A percentile compares a stretch with the other conserved stretches of the same genome.
Evolutionary conservation across 108 stramenopile species (phyloP).

Genomic region (Cyclotella sp.): DNA sequence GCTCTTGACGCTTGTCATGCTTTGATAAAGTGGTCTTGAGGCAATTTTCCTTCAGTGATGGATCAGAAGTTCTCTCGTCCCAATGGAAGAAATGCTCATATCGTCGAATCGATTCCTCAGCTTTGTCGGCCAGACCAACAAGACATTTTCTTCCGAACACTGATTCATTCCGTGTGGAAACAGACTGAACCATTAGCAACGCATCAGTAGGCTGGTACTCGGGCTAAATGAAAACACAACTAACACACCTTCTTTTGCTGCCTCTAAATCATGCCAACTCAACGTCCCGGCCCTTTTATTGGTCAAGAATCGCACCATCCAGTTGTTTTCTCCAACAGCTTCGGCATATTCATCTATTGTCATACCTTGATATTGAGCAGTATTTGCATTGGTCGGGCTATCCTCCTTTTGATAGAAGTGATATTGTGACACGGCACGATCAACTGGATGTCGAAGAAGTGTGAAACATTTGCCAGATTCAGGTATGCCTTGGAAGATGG

Average conservation of each 20-base stretch:
- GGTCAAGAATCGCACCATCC: conserved; percentile 61
- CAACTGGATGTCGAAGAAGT: conserved; percentile 50
- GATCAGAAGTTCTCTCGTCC: conserved; percentile 28
- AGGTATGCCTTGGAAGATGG: conserved; percentile 25
- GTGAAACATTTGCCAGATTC: conserved; percentile 48
- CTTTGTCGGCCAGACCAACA: conserved; percentile 55
- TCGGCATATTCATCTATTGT: conserved; percentile 53
- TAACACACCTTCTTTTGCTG: conserved; percentile 51
- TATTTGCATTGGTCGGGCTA: conserved; percentile 13
- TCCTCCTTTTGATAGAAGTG: conserved; percentile 37
- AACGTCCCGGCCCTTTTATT: conserved; percentile 47
- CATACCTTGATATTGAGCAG: conserved; percentile 33
- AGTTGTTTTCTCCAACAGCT: conserved; percentile 51
- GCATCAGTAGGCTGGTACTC: neutral
- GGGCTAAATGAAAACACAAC: neutral
- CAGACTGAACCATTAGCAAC: no score
- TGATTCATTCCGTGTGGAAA: neutral
- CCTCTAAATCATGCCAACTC: conserved; percentile 53
- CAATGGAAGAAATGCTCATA: conserved; percentile 53
- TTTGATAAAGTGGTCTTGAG: conserved; percentile 22
- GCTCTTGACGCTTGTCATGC: conserved; percentile 34
- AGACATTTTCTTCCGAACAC: conserved; percentile 60
- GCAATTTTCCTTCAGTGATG: conserved; percentile 21
- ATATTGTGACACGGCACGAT: conserved; percentile 48
- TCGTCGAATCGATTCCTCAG: conserved; percentile 47